These are phyloP conservation scores for Aspergillus viridinutans DNA, from an alignment of 2,329 filamentous ascomycete genomes.

Conservation along the genomic window DNA sequence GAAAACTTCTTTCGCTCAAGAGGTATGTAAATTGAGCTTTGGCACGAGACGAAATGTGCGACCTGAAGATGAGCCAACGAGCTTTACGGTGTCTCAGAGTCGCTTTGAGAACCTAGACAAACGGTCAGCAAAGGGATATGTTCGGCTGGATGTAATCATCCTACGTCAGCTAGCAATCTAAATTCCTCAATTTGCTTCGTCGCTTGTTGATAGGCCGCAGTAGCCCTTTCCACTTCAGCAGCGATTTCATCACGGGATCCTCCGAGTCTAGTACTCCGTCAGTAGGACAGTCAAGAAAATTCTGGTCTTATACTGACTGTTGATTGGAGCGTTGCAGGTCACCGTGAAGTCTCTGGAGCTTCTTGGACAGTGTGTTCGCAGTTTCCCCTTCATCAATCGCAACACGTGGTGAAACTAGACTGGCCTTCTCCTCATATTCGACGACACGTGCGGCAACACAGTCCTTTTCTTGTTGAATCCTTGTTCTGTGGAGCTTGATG, in stretches of 20 bases:
- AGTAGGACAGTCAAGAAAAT: constrained; percentile 13
- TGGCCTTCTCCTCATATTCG: constrained; percentile 55
- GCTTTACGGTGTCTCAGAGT: constrained; percentile 66
- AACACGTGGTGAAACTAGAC: constrained; percentile 54
- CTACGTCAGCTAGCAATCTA: constrained; percentile 38
- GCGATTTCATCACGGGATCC: constrained; percentile 63
- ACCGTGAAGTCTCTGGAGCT: constrained; percentile 49
- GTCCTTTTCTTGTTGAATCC: constrained; percentile 47
- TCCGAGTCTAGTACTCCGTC: constrained; percentile 47
- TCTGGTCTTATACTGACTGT: constrained; percentile 32
- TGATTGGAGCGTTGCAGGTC: constrained; percentile 57
- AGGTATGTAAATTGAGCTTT: constrained; percentile 84
- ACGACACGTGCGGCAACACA: constrained; percentile 47
- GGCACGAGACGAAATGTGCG: constrained; percentile 78
- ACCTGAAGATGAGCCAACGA: constrained; percentile 78
- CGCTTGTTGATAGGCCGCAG: constrained; percentile 34
- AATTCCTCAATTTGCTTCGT: constrained; percentile 36
- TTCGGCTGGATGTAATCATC: constrained; percentile 1
- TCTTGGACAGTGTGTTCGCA: constrained; percentile 46
- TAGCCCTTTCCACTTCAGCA: constrained; percentile 39
- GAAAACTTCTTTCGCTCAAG: constrained; percentile 82
- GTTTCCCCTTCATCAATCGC: constrained; percentile 63
- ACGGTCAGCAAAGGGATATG: constrained; percentile 1
- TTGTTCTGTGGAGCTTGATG: constrained; percentile 44
- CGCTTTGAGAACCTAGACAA: constrained; percentile 47